Base-by-base conservation (phyloP, 768 basidiomycete species). In the Lactarius sanguifluus region DNA sequence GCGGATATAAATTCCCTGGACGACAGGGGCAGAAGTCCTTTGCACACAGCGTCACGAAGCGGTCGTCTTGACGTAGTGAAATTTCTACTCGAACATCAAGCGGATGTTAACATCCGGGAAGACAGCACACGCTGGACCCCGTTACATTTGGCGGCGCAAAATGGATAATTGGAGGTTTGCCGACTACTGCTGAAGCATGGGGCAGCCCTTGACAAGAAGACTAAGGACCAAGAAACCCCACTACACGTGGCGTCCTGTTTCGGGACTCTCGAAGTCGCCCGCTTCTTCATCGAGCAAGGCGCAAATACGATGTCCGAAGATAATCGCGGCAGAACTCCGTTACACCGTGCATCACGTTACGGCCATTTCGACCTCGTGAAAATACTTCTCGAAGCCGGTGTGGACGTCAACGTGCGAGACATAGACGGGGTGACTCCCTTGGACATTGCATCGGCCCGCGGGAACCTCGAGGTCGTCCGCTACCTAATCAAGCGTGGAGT, bases 21-120 rank as follows among this genome's bases (percentile, higher is more conserved):
- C 2, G 2, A 23, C 2, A 7, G 64, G 56, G 2, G 20, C 7
- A 7, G 34, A 34, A 59, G 45, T 13, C 23, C 64, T 6, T 59
- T 64, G 47, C 57, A 64, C 34, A 41, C 5, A 18, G 57, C 57
- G n/a, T 52, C 34, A 47, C 8, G 13, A 32, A 13, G 40, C 40
- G 16, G 59, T 28, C 23, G 56, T n/a, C 16, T 25, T 23, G 32
- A 28, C 1, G 18, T 56, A 23, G 59, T 61, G n/a, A 30, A n/a
- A 10, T 15, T 59, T 1, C 25, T 64, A 40, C 28, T 64, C 30
- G 5, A 7, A 18, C 30, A 59, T 25, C 8, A 34, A 3, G 64
- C 64, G 38, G 47, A 64, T 3, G 28, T 64, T n/a, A 28, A 54
- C n/a, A 18, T 52, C 10, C 6, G 12, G 28, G 28, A 38, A 20